Evolutionary conservation across 805 yeast genomes (phyloP).

Genomic region (Geotrichum ghanense): DNA sequence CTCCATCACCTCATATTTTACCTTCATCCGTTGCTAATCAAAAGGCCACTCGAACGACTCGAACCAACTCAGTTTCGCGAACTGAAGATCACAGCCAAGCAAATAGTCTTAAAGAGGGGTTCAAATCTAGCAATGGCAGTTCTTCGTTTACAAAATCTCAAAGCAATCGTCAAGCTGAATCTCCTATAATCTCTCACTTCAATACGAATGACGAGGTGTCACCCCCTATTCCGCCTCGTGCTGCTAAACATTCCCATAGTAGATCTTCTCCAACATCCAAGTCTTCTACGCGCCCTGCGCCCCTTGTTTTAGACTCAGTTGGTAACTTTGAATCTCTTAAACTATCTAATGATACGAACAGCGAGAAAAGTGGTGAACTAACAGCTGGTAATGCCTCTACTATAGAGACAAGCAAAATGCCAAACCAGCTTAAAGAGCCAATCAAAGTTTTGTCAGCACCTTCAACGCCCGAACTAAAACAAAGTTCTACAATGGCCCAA

Average conservation of each 20-base stretch:
- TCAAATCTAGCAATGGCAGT: background rate
- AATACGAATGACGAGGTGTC: background rate
- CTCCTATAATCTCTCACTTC: background rate
- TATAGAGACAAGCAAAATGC: background rate
- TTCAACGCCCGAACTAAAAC: background rate
- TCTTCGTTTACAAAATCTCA: background rate
- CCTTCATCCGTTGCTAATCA: background rate
- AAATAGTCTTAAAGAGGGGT: background rate
- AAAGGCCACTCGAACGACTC: background rate
- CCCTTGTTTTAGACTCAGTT: background rate
- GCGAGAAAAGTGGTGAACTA: too few relatives aligned
- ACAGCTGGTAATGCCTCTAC: background rate
- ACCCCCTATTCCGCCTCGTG: constrained; percentile 2
- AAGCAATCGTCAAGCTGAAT: background rate
- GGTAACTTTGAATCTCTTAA: background rate
- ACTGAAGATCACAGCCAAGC: too few relatives aligned
- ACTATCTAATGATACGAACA: background rate
- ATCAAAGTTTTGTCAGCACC: background rate
- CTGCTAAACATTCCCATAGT: background rate
- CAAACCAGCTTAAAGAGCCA: background rate
- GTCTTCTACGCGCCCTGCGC: background rate
- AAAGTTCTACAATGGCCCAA: background rate
- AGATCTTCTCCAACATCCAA: background rate
- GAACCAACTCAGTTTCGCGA: background rate
- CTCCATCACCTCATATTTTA: background rate